A percentile compares a stretch with the other conserved stretches of the same genome.
phyloP scores from a whole-genome alignment of 768 basidiomycete species.

The Crucibulum laeve region DNA sequence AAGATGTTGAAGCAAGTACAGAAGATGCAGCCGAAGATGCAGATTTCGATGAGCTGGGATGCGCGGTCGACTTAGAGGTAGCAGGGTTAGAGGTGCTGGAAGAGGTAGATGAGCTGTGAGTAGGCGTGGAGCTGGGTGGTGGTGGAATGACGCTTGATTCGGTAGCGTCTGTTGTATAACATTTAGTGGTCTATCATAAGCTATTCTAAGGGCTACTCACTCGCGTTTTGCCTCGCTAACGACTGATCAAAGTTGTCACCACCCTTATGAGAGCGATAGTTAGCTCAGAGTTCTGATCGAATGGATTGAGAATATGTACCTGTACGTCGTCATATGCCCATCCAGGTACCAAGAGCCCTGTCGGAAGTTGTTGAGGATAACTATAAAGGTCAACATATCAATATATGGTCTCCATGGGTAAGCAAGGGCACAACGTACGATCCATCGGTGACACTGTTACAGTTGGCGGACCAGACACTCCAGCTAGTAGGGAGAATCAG shows the following conservation, averaged over 20 bases:
- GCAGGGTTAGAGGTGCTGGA: neutral
- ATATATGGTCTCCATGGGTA: neutral
- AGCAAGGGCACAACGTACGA: conserved; percentile 12
- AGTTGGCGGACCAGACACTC: conserved; percentile 46
- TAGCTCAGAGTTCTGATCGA: neutral
- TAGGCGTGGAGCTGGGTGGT: conserved; percentile 7
- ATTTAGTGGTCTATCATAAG: neutral
- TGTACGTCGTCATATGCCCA: conserved; percentile 62
- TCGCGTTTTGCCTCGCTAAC: neutral
- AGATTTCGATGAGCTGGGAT: neutral
- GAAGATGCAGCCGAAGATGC: neutral
- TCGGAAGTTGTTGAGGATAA: conserved; percentile 45
- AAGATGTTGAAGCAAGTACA: neutral
- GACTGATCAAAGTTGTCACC: conserved; percentile 1
- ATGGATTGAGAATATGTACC: conserved; percentile 16
- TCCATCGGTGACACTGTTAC: conserved; percentile 28
- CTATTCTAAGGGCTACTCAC: neutral
- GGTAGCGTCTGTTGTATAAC: neutral
- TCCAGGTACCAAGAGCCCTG: conserved; percentile 44
- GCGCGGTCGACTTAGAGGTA: neutral
- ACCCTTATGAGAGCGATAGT: neutral
- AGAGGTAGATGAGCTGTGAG: neutral
- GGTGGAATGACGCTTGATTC: neutral
- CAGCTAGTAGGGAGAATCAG: conserved; percentile 37
- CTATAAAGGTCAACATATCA: conserved; percentile 19